A percentile compares a stretch with the other conserved stretches of the same genome.
Evolutionary conservation across 305 asterid genomes (phyloP).

Genomic region (Fraxinus floribunda): DNA sequence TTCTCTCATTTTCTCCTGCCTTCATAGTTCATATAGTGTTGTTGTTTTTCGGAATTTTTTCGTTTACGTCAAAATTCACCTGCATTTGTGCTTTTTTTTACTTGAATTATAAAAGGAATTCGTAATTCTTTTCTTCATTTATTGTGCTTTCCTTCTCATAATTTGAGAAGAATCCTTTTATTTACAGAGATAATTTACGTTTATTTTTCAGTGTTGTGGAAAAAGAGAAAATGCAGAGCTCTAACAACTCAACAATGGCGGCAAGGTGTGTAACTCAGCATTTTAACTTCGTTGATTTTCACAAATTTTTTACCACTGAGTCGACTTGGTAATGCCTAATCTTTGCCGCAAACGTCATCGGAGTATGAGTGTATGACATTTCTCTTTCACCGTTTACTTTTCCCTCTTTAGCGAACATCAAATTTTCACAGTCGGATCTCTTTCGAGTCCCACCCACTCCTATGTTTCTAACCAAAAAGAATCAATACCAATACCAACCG

Average conservation of each 20-base stretch:
- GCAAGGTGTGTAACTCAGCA: conserved; percentile 41
- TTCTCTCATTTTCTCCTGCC: background rate
- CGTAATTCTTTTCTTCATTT: background rate
- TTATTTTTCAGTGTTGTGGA: conserved; percentile 38
- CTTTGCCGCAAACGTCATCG: background rate
- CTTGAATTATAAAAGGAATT: background rate
- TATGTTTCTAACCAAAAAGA: conserved; percentile 3
- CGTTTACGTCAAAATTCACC: background rate
- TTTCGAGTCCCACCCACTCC: conserved; percentile 7
- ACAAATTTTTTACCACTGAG: conserved; percentile 7
- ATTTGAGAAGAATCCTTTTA: background rate
- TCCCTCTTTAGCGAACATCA: conserved; percentile 18
- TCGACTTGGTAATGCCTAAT: conserved; percentile 21
- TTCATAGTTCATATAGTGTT: background rate
- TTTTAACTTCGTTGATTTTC: conserved; percentile 17
- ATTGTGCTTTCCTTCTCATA: background rate
- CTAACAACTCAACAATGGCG: conserved; percentile 66
- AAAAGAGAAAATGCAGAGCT: conserved; percentile 50
- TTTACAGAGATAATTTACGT: background rate
- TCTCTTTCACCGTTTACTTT: conserved; percentile 29
- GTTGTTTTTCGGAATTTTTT: background rate
- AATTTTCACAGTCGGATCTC: conserved; percentile 35
- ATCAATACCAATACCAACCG: conserved; percentile 19
- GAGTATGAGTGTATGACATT: background rate
- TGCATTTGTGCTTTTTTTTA: conserved; percentile 14